Percentiles rank a stretch among this genome's conserved stretches.
These are phyloP conservation scores for Golubevia pallescens DNA, from an alignment of 1,284 basidiomycete genomes.

Conservation along the genomic window DNA sequence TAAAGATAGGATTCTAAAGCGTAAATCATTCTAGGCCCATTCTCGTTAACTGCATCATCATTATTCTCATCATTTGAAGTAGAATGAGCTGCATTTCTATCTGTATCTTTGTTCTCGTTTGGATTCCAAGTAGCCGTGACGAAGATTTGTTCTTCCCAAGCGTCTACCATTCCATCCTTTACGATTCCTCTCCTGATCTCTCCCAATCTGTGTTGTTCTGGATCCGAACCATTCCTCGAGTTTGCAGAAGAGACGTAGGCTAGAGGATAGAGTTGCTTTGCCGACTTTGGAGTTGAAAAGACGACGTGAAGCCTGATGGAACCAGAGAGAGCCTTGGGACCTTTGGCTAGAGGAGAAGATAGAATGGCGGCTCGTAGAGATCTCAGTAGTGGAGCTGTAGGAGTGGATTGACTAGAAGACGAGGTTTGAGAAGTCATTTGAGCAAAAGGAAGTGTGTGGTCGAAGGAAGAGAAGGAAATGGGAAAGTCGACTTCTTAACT, in stretches of 20 bases:
- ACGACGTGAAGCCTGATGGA: slow-evolving; percentile 33
- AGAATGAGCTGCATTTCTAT: slow-evolving; percentile 2
- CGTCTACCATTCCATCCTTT: slow-evolving; percentile 9
- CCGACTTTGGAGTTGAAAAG: slow-evolving; percentile 43
- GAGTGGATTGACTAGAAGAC: not conserved
- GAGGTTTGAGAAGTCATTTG: too few species aligned
- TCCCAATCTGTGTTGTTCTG: slow-evolving; percentile 3
- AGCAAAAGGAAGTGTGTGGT: too few species aligned
- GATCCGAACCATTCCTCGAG: slow-evolving; percentile 13
- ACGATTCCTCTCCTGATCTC: not conserved
- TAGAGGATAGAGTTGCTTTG: slow-evolving; percentile 50
- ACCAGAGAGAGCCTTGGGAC: not conserved
- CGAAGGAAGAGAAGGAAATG: not conserved
- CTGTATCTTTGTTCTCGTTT: slow-evolving; percentile 3
- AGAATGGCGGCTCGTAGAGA: not conserved
- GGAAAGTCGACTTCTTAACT: too few species aligned
- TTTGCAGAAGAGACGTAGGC: slow-evolving; percentile 46
- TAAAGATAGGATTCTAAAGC: slow-evolving; percentile 85
- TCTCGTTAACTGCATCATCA: too few species aligned
- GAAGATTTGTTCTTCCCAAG: slow-evolving; percentile 35
- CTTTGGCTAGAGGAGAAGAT: not conserved
- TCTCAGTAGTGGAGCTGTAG: not conserved
- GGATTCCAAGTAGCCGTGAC: slow-evolving; percentile 31
- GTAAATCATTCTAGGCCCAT: too few species aligned
- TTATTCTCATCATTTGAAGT: not conserved